A percentile compares a stretch with the other conserved stretches of the same genome.
Evolutionary conservation across 2,329 filamentous ascomycete genomes (phyloP).

Genomic region (Lasiodiplodia sp.): DNA sequence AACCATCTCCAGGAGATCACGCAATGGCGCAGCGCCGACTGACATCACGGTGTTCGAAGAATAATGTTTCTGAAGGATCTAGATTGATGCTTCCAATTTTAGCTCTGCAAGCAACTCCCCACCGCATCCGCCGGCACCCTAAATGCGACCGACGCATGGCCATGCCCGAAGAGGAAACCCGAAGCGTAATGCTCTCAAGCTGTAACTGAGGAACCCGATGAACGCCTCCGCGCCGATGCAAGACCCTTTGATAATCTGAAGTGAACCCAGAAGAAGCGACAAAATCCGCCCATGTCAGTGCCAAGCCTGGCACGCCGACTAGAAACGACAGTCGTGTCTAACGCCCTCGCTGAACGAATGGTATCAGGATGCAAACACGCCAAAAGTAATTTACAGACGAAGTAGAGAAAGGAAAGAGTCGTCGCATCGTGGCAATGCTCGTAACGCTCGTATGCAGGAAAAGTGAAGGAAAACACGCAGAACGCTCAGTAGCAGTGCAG

Average conservation of each 20-base stretch:
- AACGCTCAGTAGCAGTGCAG: slow-evolving; percentile 42
- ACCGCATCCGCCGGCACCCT: slow-evolving; percentile 27
- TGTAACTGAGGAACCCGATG: slow-evolving; percentile 1
- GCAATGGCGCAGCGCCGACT: slow-evolving; percentile 9
- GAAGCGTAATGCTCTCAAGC: background rate
- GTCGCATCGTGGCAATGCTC: slow-evolving; percentile 27
- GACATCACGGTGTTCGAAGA: background rate
- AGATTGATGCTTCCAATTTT: slow-evolving; percentile 28
- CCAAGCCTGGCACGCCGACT: slow-evolving; percentile 15
- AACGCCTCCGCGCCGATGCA: slow-evolving; percentile 29
- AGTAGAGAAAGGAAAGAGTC: slow-evolving; percentile 22
- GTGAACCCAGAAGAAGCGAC: background rate
- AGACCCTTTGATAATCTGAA: slow-evolving; percentile 7
- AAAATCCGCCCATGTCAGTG: slow-evolving; percentile 21
- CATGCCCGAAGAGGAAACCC: slow-evolving; percentile 14
- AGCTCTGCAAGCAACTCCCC: slow-evolving; percentile 8
- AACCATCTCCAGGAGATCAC: background rate
- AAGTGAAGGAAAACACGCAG: background rate
- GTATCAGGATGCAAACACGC: slow-evolving; percentile 20
- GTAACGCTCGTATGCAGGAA: slow-evolving; percentile 28
- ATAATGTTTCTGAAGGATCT: slow-evolving; percentile 21
- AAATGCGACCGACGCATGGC: background rate
- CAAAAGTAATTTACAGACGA: slow-evolving; percentile 27
- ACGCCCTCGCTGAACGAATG: slow-evolving; percentile 31
- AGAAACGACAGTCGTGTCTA: slow-evolving; percentile 28